These are phyloP conservation scores for Boletus barrowsii DNA, from an alignment of 768 basidiomycete species.

Conservation along the genomic window DNA sequence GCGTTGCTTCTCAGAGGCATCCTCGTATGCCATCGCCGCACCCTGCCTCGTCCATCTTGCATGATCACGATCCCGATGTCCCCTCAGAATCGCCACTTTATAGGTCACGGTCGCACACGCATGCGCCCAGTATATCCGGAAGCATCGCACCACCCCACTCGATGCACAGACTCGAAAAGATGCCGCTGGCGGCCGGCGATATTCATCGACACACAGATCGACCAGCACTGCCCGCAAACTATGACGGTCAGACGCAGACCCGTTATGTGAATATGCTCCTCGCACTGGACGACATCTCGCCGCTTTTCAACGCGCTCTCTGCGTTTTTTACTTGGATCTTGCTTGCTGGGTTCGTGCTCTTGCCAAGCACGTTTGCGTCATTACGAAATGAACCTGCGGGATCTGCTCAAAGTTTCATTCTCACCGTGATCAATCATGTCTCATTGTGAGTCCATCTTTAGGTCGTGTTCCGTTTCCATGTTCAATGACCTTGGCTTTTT, in stretches of 20 bases:
- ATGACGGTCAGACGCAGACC: slow-evolving; percentile 33
- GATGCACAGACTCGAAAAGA: neutral
- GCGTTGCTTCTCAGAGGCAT: slow-evolving; percentile 8
- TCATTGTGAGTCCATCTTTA: slow-evolving; percentile 40
- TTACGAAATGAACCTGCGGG: slow-evolving; percentile 26
- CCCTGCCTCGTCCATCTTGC: slow-evolving; percentile 1
- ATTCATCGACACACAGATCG: slow-evolving; percentile 20
- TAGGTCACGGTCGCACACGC: slow-evolving; percentile 20
- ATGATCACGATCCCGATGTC: slow-evolving; percentile 4
- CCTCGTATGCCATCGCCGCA: slow-evolving; percentile 12
- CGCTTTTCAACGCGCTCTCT: slow-evolving; percentile 46
- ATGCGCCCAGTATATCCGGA: neutral
- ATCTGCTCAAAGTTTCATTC: slow-evolving; percentile 32
- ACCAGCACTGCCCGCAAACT: slow-evolving; percentile 21
- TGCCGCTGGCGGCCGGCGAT: slow-evolving; percentile 11
- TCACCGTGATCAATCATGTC: slow-evolving; percentile 39
- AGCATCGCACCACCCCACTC: neutral
- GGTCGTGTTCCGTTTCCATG: neutral
- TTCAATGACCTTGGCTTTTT: slow-evolving; percentile 1
- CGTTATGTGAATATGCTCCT: slow-evolving; percentile 62
- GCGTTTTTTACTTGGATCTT: slow-evolving; percentile 63
- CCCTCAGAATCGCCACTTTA: slow-evolving; percentile 10
- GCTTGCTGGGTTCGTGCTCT: slow-evolving; percentile 59
- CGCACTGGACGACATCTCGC: slow-evolving; percentile 54
- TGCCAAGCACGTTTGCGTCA: slow-evolving; percentile 60